Evolutionary conservation across 345 rosid species (phyloP).

Genomic region (Brassica juncea): DNA sequence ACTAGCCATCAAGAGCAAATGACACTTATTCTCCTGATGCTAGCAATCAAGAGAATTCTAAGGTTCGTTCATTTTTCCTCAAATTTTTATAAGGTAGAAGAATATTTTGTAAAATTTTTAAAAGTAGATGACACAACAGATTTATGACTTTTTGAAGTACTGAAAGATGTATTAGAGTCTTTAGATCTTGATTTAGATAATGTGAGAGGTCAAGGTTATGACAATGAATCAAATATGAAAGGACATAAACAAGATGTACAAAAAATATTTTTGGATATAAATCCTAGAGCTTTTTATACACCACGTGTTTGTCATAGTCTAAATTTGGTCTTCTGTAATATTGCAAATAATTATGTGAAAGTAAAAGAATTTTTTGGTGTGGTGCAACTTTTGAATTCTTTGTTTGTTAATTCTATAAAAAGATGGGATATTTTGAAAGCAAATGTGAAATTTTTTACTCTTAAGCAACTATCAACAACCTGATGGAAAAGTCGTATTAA

Average conservation of each 20-base stretch:
- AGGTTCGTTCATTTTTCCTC: background rate
- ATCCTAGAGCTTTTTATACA: background rate
- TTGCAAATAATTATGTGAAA: background rate
- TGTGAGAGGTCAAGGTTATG: too few species aligned
- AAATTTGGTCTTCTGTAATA: background rate
- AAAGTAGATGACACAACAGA: background rate
- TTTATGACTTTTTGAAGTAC: background rate
- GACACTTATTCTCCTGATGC: background rate
- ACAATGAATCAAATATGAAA: too few species aligned
- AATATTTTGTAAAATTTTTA: background rate
- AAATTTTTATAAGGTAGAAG: background rate
- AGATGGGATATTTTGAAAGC: background rate
- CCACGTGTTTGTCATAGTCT: background rate
- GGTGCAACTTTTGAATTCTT: background rate
- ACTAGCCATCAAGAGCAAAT: slow-evolving; percentile 3
- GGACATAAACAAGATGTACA: background rate
- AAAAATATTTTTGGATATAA: background rate
- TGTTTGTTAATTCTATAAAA: background rate
- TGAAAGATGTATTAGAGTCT: background rate
- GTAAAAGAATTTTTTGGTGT: background rate
- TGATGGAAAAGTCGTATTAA: too few species aligned
- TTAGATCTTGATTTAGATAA: background rate
- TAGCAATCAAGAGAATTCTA: background rate
- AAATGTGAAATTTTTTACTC: background rate
- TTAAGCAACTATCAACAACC: background rate